Base-by-base conservation (phyloP, 2,329 filamentous ascomycete genomes). In the Claviceps humidiphila region DNA sequence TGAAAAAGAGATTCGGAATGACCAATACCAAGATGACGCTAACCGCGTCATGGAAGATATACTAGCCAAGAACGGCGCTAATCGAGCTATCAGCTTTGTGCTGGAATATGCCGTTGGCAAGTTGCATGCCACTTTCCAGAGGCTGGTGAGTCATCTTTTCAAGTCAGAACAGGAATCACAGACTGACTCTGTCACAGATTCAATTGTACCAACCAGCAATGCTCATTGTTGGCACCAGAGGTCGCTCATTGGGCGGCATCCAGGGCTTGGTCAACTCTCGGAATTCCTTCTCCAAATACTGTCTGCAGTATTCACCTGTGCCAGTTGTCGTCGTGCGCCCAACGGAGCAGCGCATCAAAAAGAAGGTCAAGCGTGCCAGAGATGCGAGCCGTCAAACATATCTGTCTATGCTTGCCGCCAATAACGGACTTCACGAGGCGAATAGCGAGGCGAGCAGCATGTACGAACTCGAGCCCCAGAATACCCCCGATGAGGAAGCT, bases 281-380 rank as follows among this genome's bases (percentile, higher is more conserved):
- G 44, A 93, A 89, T 57, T 93, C 87, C 0, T 90, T 95, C 45
- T 94, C 88, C 26, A 95, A 95, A 64, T 96, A 95, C 69, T 95
- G 90, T 62, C 76, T 95, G 13, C 90, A 96, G 64, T 90, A 95
- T 65, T 95, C 87, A 1, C 89, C 90, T 0, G 87, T 96, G 1
- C 90, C 90, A 1, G 90, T 95, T 7, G 90, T 95, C 34, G 90
- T 96, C 37, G 90, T 95, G 9, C 81, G 90, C 4, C 89, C 90
- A 39, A 86, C 85, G 37, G 85, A 87, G 55, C 94, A 94, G 70
- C 84, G 90, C 20, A 80, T 87, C 63, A 93, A 93, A 70, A 94
- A 94, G 71, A 94, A 93, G 69, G 77, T 79, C 54, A 95, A 95
- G 72, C 82, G 90, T 34, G 78, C 82, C 49, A 82, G 85, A 51